A percentile compares a stretch with the other conserved stretches of the same genome.
phyloP scores from a whole-genome alignment of 441 rosid species.

The Populus hybrid region DNA sequence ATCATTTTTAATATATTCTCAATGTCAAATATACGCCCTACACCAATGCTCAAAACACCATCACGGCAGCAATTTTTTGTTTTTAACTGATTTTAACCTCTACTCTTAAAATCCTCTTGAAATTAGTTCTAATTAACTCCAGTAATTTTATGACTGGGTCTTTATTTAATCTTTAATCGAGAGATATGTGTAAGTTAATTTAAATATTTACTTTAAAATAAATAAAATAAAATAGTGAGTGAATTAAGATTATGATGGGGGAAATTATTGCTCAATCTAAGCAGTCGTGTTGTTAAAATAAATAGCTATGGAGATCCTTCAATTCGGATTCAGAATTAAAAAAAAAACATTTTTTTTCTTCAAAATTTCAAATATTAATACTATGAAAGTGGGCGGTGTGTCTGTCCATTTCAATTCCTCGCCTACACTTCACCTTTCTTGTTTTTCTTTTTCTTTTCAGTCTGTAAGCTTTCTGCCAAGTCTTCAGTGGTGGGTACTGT shows the following conservation, averaged over 20 bases:
- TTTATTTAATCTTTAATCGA: background rate
- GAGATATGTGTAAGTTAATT: too few relatives aligned
- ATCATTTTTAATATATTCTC: too few relatives aligned
- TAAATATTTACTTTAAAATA: too few relatives aligned
- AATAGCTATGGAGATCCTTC: slow-evolving; percentile 4
- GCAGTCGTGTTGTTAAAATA: background rate
- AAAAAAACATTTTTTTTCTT: too few relatives aligned
- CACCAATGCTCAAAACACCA: background rate
- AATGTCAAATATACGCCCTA: background rate
- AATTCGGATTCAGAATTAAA: background rate
- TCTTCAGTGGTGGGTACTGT: too few relatives aligned
- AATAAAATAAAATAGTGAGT: background rate
- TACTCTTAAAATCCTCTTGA: background rate
- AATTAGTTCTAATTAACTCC: too few relatives aligned
- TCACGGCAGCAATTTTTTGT: background rate
- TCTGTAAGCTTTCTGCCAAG: too few relatives aligned
- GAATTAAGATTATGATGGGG: background rate
- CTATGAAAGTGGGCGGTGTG: too few relatives aligned
- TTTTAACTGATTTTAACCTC: background rate
- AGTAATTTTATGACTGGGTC: background rate
- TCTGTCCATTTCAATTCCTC: too few relatives aligned
- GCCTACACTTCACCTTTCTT: too few relatives aligned
- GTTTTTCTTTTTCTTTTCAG: too few relatives aligned
- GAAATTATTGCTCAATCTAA: background rate
- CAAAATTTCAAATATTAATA: too few relatives aligned